Conservation (phyloP, 1,284 basidiomycete genomes). For the Ganoderma multipileum region DNA sequence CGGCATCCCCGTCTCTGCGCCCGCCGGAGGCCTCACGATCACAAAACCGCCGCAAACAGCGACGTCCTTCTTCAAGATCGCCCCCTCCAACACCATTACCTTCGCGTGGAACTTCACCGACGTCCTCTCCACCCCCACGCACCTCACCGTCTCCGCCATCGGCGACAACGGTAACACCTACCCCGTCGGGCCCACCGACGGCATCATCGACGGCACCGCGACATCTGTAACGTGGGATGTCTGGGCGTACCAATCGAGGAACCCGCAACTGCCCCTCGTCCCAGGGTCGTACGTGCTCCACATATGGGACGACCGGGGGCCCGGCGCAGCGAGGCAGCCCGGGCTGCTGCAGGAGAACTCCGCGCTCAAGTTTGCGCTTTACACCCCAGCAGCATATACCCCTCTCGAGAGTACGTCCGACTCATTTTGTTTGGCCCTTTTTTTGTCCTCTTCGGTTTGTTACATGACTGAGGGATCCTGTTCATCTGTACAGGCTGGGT, state of each 20-base stretch:
- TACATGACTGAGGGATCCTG: background rate
- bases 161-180: constrained; percentile 91
- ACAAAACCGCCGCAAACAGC: constrained; percentile 83
- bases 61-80: constrained; percentile 91
- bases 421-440: constrained; percentile 22
- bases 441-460: constrained; percentile 19
- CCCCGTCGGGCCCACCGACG: constrained; percentile 81
- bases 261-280: constrained; percentile 73
- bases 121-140: constrained; percentile 70
- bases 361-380: constrained; percentile 82
- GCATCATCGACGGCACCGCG: constrained; percentile 73
- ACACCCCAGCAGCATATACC: constrained; percentile 82
- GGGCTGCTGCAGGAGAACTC: constrained; percentile 79
- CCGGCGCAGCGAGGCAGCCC: constrained; percentile 58
- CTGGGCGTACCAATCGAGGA: constrained; percentile 74
- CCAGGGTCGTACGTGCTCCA: constrained; percentile 79
- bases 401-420: constrained; percentile 68
- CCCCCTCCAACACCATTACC: constrained; percentile 74
- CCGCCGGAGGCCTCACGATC: constrained; percentile 73
- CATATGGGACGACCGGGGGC: constrained; percentile 83
- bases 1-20: constrained; percentile 59
- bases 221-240: constrained; percentile 85
- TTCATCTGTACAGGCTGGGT: constrained; percentile 66
- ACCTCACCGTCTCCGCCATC: constrained; percentile 82
- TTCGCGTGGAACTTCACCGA: constrained; percentile 93